Conservation (phyloP, 2,329 filamentous ascomycete species). For the Penicillium sp. region DNA sequence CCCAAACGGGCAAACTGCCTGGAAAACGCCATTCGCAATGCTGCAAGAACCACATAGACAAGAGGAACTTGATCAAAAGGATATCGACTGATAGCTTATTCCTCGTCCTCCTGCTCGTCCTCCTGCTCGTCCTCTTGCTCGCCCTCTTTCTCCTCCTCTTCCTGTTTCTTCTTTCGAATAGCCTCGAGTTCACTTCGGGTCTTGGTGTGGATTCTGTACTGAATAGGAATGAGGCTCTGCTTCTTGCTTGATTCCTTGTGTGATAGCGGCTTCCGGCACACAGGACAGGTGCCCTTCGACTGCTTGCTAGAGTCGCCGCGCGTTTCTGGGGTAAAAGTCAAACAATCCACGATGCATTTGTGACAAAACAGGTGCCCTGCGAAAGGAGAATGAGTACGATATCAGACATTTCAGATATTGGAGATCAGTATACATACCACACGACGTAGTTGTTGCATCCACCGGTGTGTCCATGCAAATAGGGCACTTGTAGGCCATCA, state of each 20-base stretch:
- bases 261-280: conserved; percentile 46
- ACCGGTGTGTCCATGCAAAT: conserved; percentile 65
- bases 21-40: conserved; percentile 1
- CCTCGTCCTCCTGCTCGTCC: neutral
- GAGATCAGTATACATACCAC: conserved; percentile 50
- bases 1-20: neutral
- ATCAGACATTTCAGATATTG: neutral
- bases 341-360: conserved; percentile 61
- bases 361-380: conserved; percentile 66
- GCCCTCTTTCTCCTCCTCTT: neutral
- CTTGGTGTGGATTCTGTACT: conserved; percentile 34
- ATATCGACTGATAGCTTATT: neutral
- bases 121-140: neutral
- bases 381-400: conserved; percentile 10
- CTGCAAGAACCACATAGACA: neutral
- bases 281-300: conserved; percentile 44
- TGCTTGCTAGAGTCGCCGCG: conserved; percentile 32
- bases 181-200: neutral
- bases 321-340: conserved; percentile 56
- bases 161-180: neutral
- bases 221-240: conserved; percentile 40
- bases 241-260: conserved; percentile 38
- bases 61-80: neutral
- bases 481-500: conserved; percentile 58
- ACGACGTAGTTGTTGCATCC: conserved; percentile 61